phyloP scores from a whole-genome alignment of 352 stramenopile genomes.

The Pythium volutum region DNA sequence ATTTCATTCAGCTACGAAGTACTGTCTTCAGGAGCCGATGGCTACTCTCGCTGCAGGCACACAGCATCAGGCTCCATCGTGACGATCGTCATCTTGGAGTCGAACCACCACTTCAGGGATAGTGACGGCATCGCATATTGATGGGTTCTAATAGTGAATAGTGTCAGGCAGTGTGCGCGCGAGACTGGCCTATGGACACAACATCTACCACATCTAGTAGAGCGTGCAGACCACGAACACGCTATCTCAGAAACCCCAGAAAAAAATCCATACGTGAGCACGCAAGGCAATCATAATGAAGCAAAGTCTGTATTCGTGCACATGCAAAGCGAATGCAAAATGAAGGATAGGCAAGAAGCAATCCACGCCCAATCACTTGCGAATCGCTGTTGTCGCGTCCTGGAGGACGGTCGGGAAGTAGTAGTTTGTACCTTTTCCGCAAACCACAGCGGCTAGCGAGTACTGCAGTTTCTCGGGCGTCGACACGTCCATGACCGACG shows the following conservation, averaged over 20 bases:
- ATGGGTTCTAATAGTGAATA: not conserved
- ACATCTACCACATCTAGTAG: conserved; percentile 69
- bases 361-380: no score
- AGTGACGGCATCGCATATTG: conserved; percentile 68
- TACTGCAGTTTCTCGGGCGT: not conserved
- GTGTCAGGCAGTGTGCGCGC: conserved; percentile 34
- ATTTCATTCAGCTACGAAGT: conserved; percentile 77
- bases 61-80: conserved; percentile 90
- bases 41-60: conserved; percentile 7
- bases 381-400: no score
- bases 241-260: no score
- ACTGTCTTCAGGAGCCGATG: conserved; percentile 74
- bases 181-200: conserved; percentile 31
- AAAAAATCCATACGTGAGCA: no score
- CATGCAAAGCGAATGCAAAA: no score
- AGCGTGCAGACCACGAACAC: conserved; percentile 94
- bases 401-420: no score
- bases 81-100: conserved; percentile 90
- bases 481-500: conserved; percentile 4
- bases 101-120: conserved; percentile 86
- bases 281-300: no score
- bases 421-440: no score
- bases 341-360: no score
- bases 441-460: no score
- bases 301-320: no score